phyloP scores from a whole-genome alignment of 2,329 filamentous ascomycete genomes.

The Seiridium cupressi region DNA sequence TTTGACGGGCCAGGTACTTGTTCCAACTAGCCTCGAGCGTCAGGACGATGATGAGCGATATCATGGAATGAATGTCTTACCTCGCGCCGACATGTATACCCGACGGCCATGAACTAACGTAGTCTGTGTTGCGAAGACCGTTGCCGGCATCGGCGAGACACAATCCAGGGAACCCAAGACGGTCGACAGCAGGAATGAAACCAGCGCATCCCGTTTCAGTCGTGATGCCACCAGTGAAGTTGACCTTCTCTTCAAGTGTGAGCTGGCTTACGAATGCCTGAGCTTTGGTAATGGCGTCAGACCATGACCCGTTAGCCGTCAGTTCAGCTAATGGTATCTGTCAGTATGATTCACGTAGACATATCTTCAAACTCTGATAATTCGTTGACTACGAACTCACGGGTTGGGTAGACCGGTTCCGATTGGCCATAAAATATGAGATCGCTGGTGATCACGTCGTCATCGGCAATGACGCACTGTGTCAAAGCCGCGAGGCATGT shows the following conservation, averaged over 20 bases:
- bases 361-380: neutral
- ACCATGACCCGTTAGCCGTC: conserved; percentile 39
- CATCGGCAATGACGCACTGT: neutral
- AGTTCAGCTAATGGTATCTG: neutral
- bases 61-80: neutral
- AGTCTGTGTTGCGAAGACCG: conserved; percentile 14
- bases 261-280: conserved; percentile 61
- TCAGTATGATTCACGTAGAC: neutral
- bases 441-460: conserved; percentile 11
- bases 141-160: conserved; percentile 15
- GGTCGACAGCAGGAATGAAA: conserved; percentile 14
- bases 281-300: conserved; percentile 57
- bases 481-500: neutral
- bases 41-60: neutral
- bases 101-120: conserved; percentile 14
- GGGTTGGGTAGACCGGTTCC: conserved; percentile 16
- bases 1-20: conserved; percentile 56
- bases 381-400: neutral
- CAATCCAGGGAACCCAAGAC: conserved; percentile 14
- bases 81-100: conserved; percentile 15
- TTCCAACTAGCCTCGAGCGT: conserved; percentile 56
- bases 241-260: conserved; percentile 60
- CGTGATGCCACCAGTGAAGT: conserved; percentile 13
- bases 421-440: conserved; percentile 16
- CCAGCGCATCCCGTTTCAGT: conserved; percentile 13